Evolutionary conservation across 148 eudicot species (phyloP), one percentile per base, ranked within the genome.

Genomic region (Vaccinium corymbosum): DNA sequence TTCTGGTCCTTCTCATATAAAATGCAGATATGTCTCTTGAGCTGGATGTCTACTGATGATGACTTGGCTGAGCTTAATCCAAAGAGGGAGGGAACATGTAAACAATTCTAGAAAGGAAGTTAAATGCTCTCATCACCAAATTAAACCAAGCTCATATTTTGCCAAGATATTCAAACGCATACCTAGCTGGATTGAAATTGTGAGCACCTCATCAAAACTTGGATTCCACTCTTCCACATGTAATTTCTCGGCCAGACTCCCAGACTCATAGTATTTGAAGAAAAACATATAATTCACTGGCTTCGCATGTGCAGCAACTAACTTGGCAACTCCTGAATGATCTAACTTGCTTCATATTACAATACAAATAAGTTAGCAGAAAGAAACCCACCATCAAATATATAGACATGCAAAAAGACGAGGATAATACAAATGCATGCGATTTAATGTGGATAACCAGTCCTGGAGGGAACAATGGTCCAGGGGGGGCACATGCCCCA

Each of bases 261-360:
- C 92, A 29, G 71, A 89, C 87, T 93, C 92, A 35, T 93, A 95
- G 16, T 92, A 87, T 80, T 89, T 87, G 46, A 94, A 97, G 89
- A 97, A 97, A 90, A 97, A 92, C 98, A 97, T 87, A 87, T 97
- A 97, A 88, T 95, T 97, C 14, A 97, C 98, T 8, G 99, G 99
- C 89, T 89, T 92, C 14, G 95, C 97, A 73, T 97, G 97, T 15
- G 98, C 99, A 7, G 95, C 99, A 82, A 97, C 84, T 22, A 97
- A 87, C 89, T 83, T 94, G 48, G 91, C 94, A 17, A 97, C 83
- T 62, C 97, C 97, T 5, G 92, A 93, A 86, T 97, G 99, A 89
- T 94, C 93, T 88, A 97, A 82, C 88, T 93, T 93, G 94, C 99
- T 97, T 90, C 91, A 90, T 35, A 81, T 78, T 62, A 42, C 52